Evolutionary conservation across 2,329 filamentous ascomycete genomes (phyloP), one percentile per base, ranked within the genome.

Genomic region (Passalora sequoiae): DNA sequence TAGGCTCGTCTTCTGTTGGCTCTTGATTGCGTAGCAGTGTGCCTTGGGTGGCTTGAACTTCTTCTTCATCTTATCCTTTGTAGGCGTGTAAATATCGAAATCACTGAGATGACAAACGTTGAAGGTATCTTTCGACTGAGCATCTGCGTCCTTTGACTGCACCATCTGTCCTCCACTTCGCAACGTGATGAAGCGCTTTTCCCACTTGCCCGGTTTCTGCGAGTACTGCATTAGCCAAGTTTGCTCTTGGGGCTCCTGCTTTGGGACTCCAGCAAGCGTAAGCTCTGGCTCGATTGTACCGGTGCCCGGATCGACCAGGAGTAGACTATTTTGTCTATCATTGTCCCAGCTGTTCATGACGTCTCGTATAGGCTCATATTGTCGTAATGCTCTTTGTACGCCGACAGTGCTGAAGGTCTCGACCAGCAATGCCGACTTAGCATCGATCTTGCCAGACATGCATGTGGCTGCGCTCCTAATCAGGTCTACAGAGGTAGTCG

Each of bases 331-430:
- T 55, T 89, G 83, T 2, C 75, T 72, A 62, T 95, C 89, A 31
- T 76, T 73, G 48, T 94, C 86, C 91, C 91, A 97, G 0, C 89
- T 94, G 63, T 94, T 94, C 75, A 96, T 78, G 16, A 95, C 78
- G 58, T 95, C 87, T 47, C 87, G 80, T 22, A 97, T 77, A 49
- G 80, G 80, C 68, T 97, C 91, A 61, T 95, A 96, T 28, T 81
- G 82, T 29, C 91, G 83, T 19, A 97, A 68, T 1, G 86, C 84
- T 28, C 91, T 80, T 63, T 94, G 86, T 2, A 97, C 73, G 21
- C 87, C 87, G 1, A 92, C 75, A 32, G 81, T 76, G 15, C 74
- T 69, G 62, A 89, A 96, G 15, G 76, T 79, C 64, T 97, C 91
- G 13, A 89, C 66, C 8, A 96, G 64, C n/a, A 92, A 74, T 40